These are phyloP conservation scores for Rhodotorula glutinis DNA, from an alignment of 1,284 basidiomycete species.

Conservation along the genomic window DNA sequence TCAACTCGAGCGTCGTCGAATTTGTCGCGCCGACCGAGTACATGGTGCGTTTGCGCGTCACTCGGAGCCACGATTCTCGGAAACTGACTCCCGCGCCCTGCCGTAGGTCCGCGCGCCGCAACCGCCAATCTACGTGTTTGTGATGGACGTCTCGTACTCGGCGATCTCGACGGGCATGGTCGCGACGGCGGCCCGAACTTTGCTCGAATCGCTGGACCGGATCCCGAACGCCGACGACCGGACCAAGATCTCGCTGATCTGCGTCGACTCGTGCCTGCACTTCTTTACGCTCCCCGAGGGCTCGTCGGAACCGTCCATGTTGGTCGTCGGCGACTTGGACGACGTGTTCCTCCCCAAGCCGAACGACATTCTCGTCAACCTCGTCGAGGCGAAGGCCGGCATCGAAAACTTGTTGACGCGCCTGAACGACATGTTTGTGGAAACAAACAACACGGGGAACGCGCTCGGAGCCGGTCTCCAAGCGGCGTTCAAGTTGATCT, in stretches of 20 bases:
- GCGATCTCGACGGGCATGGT: constrained; percentile 96
- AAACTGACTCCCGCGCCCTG: too few species aligned
- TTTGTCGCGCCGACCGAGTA: constrained; percentile 98
- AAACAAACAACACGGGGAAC: constrained; percentile 84
- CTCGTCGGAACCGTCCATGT: constrained; percentile 81
- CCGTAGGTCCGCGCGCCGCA: constrained; percentile 73
- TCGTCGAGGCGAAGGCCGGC: constrained; percentile 76
- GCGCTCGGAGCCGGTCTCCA: constrained; percentile 95
- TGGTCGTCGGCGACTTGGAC: constrained; percentile 93
- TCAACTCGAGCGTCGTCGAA: constrained; percentile 91
- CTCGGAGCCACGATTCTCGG: too few species aligned
- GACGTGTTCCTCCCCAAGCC: constrained; percentile 98
- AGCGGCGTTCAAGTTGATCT: constrained; percentile 91
- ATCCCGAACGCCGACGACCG: constrained; percentile 92
- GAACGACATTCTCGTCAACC: constrained; percentile 88
- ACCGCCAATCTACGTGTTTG: constrained; percentile 93
- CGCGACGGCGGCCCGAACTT: constrained; percentile 91
- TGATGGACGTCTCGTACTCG: constrained; percentile 91
- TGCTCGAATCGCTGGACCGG: constrained; percentile 89
- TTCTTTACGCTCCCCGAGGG: constrained; percentile 86
- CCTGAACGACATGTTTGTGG: constrained; percentile 94
- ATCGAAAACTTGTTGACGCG: constrained; percentile 78
- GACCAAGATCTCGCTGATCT: constrained; percentile 89
- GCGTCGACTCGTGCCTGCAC: constrained; percentile 87
- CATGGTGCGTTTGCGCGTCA: constrained; percentile 60